Percentiles rank a stretch among this genome's conserved stretches.
Conservation (phyloP, 225 moss, liverwort and hornwort species). For the Sphagnum contortum region DNA sequence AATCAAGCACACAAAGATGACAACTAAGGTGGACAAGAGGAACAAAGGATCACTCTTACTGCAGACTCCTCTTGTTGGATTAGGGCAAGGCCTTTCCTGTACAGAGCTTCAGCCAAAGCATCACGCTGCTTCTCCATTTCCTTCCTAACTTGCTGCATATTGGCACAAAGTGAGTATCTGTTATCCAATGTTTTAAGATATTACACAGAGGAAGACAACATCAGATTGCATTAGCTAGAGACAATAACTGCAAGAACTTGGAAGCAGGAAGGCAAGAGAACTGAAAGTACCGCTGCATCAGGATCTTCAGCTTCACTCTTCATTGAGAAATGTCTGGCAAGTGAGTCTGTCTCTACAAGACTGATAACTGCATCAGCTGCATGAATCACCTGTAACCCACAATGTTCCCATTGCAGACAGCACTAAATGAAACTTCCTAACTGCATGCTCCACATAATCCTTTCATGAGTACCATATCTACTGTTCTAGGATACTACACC, state of each 20-base stretch:
- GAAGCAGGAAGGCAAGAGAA: neutral
- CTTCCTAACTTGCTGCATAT: slow-evolving; percentile 71
- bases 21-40: too few species aligned
- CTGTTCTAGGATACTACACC: too few species aligned
- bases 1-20: too few species aligned
- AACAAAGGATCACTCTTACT: too few species aligned
- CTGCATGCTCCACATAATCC: neutral
- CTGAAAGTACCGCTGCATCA: slow-evolving; percentile 47
- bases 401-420: neutral
- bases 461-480: too few species aligned
- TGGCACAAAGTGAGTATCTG: too few species aligned
- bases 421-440: neutral
- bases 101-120: slow-evolving; percentile 85
- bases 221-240: neutral
- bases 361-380: slow-evolving; percentile 79
- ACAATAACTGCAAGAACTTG: neutral
- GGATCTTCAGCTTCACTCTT: slow-evolving; percentile 80
- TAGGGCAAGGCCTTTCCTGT: slow-evolving; percentile 80
- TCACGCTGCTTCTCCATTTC: slow-evolving; percentile 93
- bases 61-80: slow-evolving; percentile 45
- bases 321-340: slow-evolving; percentile 86
- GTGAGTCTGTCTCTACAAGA: slow-evolving; percentile 65
- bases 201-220: neutral
- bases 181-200: too few species aligned
- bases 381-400: slow-evolving; percentile 52